Conservation (phyloP, 331 rosid species). For the Quercus tomentella region DNA sequence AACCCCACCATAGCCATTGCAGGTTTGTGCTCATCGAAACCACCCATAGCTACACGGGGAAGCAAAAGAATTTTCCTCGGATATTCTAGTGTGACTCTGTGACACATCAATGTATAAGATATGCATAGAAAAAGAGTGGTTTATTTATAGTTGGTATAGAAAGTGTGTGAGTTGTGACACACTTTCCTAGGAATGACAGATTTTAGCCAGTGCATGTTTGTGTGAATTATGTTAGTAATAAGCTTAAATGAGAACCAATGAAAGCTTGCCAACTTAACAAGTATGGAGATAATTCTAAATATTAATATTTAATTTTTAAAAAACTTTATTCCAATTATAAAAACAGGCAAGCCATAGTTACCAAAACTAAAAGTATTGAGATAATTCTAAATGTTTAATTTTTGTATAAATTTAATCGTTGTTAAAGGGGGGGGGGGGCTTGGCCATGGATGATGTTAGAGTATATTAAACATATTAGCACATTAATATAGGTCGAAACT, state of each 20-base stretch:
- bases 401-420: too few species aligned
- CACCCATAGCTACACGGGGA: conserved; percentile 24
- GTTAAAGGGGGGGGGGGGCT: too few species aligned
- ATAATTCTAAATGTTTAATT: too few species aligned
- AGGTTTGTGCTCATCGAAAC: conserved; percentile 25
- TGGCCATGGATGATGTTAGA: too few species aligned
- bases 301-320: too few species aligned
- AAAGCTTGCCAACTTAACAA: too few species aligned
- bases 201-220: not conserved
- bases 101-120: not conserved
- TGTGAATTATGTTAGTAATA: not conserved
- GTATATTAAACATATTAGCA: too few species aligned
- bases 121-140: not conserved
- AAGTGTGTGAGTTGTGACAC: not conserved
- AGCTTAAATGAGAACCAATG: accelerated
- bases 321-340: too few species aligned
- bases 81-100: not conserved
- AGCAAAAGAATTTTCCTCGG: not conserved
- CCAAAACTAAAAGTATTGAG: too few species aligned
- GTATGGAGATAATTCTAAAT: too few species aligned
- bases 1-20: conserved; percentile 36
- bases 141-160: not conserved
- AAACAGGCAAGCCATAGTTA: too few species aligned
- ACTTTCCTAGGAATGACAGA: not conserved
- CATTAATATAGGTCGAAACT: too few species aligned